phyloP scores from a whole-genome alignment of 192 early-diverging fungal species.

The Gaertneriomyces semiglobifer region DNA sequence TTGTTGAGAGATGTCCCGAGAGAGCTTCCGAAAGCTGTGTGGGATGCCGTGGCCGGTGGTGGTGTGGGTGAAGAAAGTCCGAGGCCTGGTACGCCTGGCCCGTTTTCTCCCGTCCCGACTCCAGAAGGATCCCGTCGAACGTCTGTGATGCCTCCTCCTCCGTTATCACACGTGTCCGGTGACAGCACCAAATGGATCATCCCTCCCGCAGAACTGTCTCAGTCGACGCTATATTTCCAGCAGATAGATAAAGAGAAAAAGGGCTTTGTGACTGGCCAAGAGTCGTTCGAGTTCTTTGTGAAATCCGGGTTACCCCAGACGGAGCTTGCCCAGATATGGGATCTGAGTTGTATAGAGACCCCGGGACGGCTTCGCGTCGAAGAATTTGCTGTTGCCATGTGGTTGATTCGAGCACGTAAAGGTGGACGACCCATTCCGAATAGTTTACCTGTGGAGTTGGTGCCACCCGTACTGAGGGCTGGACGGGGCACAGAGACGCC shows the following conservation, averaged over 20 bases:
- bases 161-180: not conserved
- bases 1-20: constrained; percentile 65
- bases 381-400: constrained; percentile 50
- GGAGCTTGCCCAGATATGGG: constrained; percentile 74
- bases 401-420: constrained; percentile 40
- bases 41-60: too few species aligned
- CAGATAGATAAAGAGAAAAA: constrained; percentile 59
- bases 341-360: constrained; percentile 38
- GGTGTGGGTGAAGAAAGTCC: constrained; percentile 17
- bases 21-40: constrained; percentile 48
- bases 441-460: constrained; percentile 51
- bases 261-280: constrained; percentile 72
- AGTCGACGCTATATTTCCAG: constrained; percentile 80
- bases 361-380: constrained; percentile 40
- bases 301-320: constrained; percentile 69
- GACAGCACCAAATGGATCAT: constrained; percentile 65
- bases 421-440: constrained; percentile 35
- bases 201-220: constrained; percentile 63
- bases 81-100: not conserved
- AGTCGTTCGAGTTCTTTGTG: constrained; percentile 73
- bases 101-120: constrained; percentile 12
- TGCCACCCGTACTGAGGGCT: constrained; percentile 49
- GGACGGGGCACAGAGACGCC: too few species aligned
- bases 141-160: constrained; percentile 7
- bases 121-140: constrained; percentile 19